These are phyloP conservation scores for Calamus simplicifolius DNA, from an alignment of 176 grass and related monocot genomes.

Conservation along the genomic window DNA sequence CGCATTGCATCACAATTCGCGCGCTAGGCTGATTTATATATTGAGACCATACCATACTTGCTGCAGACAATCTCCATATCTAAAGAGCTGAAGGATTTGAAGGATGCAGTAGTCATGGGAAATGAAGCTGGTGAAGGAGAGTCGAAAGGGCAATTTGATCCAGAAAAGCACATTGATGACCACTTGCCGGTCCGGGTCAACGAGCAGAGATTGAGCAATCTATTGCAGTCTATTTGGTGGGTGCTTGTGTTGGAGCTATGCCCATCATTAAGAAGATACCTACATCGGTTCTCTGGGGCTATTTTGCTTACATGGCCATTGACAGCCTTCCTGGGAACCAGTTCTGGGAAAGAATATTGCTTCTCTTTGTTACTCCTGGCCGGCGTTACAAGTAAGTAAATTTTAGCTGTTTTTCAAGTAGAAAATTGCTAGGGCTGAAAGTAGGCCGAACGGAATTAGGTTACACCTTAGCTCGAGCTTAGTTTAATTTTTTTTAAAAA, in stretches of 20 bases:
- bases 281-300: conserved; percentile 82
- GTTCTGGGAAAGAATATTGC: conserved; percentile 79
- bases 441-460: no score
- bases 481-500: no score
- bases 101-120: conserved; percentile 57
- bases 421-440: no score
- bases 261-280: conserved; percentile 80
- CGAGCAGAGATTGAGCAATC: conserved; percentile 83
- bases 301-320: conserved; percentile 96
- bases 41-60: not conserved
- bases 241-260: conserved; percentile 71
- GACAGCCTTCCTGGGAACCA: conserved; percentile 94
- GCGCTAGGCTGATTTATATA: not conserved
- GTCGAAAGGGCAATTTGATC: conserved; percentile 42
- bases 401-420: not conserved
- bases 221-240: conserved; percentile 77
- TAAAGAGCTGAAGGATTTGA: conserved; percentile 66
- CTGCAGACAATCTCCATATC: conserved; percentile 42
- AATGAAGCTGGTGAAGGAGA: conserved; percentile 22
- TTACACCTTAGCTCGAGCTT: no score
- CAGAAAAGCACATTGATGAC: conserved; percentile 62
- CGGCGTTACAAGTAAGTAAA: conserved; percentile 67
- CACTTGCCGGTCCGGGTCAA: conserved; percentile 86
- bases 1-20: no score
- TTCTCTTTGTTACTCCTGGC: conserved; percentile 54